phyloP scores from a whole-genome alignment of 768 basidiomycete species.

The Tylopilus plumbeoviolaceoides region DNA sequence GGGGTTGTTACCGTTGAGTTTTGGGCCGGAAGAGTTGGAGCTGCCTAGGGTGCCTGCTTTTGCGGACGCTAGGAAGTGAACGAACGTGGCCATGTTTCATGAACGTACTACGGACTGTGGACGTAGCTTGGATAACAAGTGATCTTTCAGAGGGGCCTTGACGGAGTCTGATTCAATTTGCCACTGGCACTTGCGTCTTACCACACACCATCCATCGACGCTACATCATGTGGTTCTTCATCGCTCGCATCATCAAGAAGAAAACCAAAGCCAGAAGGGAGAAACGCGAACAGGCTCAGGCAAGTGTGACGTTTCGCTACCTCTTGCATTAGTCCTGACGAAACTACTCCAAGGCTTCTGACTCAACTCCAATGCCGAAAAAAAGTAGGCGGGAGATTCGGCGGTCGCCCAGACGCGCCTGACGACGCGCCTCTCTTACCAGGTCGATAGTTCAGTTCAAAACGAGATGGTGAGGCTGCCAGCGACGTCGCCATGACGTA shows the following conservation, averaged over 20 bases:
- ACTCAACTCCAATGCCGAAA: neutral
- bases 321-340: too few relatives aligned
- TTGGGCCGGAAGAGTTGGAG: conserved; percentile 82
- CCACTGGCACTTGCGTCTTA: neutral
- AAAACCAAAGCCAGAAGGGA: neutral
- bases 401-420: too few relatives aligned
- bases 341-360: neutral
- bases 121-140: too few relatives aligned
- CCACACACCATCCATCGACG: neutral
- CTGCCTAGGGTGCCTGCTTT: conserved; percentile 32
- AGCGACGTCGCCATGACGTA: neutral
- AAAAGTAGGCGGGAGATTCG: neutral
- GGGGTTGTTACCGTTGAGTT: conserved; percentile 78
- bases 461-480: neutral
- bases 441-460: neutral
- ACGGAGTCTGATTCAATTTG: neutral
- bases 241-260: conserved; percentile 8
- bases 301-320: neutral
- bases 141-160: neutral
- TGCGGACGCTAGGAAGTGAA: neutral
- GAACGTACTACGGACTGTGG: too few relatives aligned
- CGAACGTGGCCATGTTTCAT: too few relatives aligned
- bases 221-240: conserved; percentile 11
- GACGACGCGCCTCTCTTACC: neutral
- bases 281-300: neutral